A percentile compares a stretch with the other conserved stretches of the same genome.
These are phyloP conservation scores for Mortierella sp. DNA, from an alignment of 371 early-diverging fungal species.

Conservation along the genomic window DNA sequence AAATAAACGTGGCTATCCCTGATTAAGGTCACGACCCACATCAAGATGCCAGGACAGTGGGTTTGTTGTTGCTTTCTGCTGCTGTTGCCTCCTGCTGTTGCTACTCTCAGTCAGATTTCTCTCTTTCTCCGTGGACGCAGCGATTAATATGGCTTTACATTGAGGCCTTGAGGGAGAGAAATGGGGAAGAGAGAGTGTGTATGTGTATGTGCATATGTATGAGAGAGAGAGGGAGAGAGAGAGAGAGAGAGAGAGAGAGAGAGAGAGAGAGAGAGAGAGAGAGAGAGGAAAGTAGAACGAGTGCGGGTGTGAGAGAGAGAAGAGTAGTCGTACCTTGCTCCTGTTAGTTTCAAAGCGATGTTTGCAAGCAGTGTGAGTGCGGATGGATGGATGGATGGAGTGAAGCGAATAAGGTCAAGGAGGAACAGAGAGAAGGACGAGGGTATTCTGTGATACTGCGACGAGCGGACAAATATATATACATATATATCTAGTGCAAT, in stretches of 20 bases:
- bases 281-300: not conserved
- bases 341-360: not conserved
- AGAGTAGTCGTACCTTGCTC: not conserved
- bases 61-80: not conserved
- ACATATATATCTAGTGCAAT: slow-evolving; percentile 14
- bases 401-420: slow-evolving; percentile 1
- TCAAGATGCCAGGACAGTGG: not conserved
- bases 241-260: not conserved
- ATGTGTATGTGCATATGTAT: not conserved
- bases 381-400: slow-evolving; percentile 11
- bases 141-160: not conserved
- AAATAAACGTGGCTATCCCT: not conserved
- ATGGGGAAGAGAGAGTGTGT: not conserved
- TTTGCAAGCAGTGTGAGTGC: not conserved
- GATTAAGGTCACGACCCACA: slow-evolving; percentile 1
- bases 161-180: not conserved
- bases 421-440: slow-evolving; percentile 2
- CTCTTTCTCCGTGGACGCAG: not conserved
- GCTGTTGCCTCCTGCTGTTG: not conserved
- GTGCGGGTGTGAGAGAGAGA: not conserved
- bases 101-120: not conserved
- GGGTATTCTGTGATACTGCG: not conserved
- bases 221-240: not conserved
- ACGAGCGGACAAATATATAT: not conserved
- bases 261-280: not conserved